Evolutionary conservation across 2,329 filamentous ascomycete genomes (phyloP), one percentile per base, ranked within the genome.

Genomic region (Claviceps spartinae): DNA sequence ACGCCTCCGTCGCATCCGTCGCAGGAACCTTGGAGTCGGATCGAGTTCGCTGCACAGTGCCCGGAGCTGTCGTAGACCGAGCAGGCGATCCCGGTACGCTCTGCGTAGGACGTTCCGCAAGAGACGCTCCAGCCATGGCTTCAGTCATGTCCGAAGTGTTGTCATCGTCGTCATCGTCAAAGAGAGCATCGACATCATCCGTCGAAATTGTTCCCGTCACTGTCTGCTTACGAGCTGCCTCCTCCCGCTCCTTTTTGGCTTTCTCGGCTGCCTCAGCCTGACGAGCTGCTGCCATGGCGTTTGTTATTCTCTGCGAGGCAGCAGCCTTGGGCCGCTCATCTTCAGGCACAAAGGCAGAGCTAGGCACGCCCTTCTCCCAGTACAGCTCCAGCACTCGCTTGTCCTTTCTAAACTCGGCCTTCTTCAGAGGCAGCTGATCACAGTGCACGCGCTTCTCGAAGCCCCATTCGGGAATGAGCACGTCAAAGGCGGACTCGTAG

Each of bases 381-480:
- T 96, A 98, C 16, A 98, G 79, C 71, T 98, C 93, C 47, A 98
- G 77, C 34, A 97, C 81, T 52, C 93, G 83, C 72, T 90, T 88
- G 66, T 95, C 89, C 77, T 97, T 97, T 69, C 94, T 83, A 71
- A 93, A 98, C 66, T 98, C 93, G n/a, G 93, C 93, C 77, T 98
- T 98, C 79, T 97, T 91, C 60, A 98, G 74, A 34, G 93, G 93
- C 65, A 98, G 77, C 74, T 98, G 93, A 65, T 98, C 93, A 66
- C 93, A 98, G 71, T 98, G 93, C 50, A 98, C 93, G 58, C 93
- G 88, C 81, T 98, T 98, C 76, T 98, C 93, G 60, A 98, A 97
- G 58, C 93, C 93, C 75, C 89, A 98, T 65, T 98, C 90, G 5
- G 93, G 93, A 66, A 98, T 97, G 57, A 98, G 78, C 44, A 98